Base-by-base conservation (phyloP, 352 stramenopile genomes). In the Phytophthora constricta region DNA sequence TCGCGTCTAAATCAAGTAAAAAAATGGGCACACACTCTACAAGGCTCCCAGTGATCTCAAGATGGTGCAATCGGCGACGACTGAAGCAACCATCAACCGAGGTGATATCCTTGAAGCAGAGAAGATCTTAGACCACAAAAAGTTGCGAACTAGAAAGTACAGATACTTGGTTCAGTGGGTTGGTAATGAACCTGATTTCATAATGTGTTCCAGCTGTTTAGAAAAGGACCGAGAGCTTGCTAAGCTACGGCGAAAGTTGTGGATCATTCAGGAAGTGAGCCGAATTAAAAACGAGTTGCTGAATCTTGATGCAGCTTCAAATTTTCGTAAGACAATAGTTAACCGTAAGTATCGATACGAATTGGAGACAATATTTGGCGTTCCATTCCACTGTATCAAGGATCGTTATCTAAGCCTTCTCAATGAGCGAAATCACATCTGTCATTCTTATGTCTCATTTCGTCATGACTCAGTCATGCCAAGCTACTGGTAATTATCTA, bases 1-100 rank as follows among this genome's bases (percentile, higher is more conserved):
- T 13, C 34, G 34, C 9, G 19, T 63, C 2, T 5, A 63, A 25
- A 65, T 77, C 41, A 20, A 46, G 14, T 77, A 54, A 14, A 73
- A 68, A 33, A 73, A 77, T 48, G 55, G 54, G 25, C 69, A 77
- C 31, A 58, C 51, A 2, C 37, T 68, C 0, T 70, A 61, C n/a
- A n/a, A n/a, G n/a, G n/a, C n/a, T n/a, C n/a, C n/a, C n/a, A n/a
- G n/a, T n/a, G n/a, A n/a, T n/a, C 16, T 79, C 0, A 70, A 71
- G 28, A 0, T 64, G 1, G 65, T 75, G 14, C 26, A 68, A 26
- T 43, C 52, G 13, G 19, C 42, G 28, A 31, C 58, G 31, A 68
- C 53, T 14, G 52, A 66, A 7, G 53, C 49, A 22, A 46, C 47
- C 1, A 62, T 70, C 20, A 49, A 65, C 19, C 45, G 22, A 3